Base-by-base conservation (phyloP, 1,284 basidiomycete species). In the Malassezia dermatis region DNA sequence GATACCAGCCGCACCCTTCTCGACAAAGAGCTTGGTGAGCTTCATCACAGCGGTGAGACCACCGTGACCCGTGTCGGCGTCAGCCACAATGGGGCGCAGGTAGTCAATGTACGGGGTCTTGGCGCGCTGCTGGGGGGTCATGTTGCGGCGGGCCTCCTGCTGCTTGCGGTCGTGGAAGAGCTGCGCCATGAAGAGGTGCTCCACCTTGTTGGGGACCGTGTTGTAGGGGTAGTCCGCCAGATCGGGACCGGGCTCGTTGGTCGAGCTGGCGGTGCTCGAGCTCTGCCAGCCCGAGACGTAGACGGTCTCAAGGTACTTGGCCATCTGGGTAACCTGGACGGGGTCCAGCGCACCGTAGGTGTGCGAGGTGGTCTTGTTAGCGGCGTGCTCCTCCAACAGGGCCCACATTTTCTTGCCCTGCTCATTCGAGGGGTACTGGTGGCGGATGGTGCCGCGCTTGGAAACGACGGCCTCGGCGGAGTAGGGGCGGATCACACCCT, bases 261-360 rank as follows among this genome's bases (percentile, higher is more conserved):
- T 74, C 44, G 63, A 64, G 56, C 66, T 69, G 55, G 72, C 72
- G 34, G 72, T 73, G 26, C 64, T 67, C 10, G 64, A 67, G 52
- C 61, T 65, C 56, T 74, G 72, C 72, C 72, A 74, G 41, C 72
- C 72, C 10, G 71, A 73, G 34, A 74, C 72, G 65, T 74, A 74
- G 60, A 74, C 71, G n/a, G 71, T 72, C 61, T 74, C 72, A 50
- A 74, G 66, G 64, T 73, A 67, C 65, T 74, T 74, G 47, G 72
- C 72, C 72, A 74, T 74, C 64, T 74, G 72, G 30, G 81, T 81
- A 39, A 82, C 81, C 78, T 98, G 93, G 12, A 98, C 90, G 2
- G 91, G 89, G 77, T 98, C 94, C 61, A 98, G 84, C 28, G 91
- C 91, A 79, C 93, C 93, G 75, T 96, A 98, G 62, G 93, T 93